Conservation (phyloP, 306 rosid species). For the Malus sylvestris region DNA sequence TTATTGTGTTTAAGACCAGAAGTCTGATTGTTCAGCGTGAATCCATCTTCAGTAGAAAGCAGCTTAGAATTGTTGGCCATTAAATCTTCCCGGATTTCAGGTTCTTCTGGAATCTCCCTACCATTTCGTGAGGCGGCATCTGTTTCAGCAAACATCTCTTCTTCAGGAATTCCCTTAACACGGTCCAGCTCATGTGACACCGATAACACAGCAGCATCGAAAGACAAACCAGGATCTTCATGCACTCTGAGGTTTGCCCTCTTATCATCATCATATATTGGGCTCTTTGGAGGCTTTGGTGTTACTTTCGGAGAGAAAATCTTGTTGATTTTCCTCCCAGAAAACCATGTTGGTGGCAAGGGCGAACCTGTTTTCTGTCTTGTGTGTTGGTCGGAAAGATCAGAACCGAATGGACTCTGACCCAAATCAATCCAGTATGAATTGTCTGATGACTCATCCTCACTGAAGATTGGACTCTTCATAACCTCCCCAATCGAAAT, state of each 20-base stretch:
- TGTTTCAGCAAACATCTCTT: conserved; percentile 43
- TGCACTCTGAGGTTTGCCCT: conserved; percentile 29
- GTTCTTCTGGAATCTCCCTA: conserved; percentile 19
- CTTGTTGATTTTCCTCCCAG: conserved; percentile 49
- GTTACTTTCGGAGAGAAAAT: conserved; percentile 54
- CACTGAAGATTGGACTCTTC: conserved; percentile 96
- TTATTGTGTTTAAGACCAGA: conserved; percentile 32
- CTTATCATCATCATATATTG: conserved; percentile 53
- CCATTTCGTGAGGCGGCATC: conserved; percentile 33
- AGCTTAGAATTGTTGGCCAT: conserved; percentile 22
- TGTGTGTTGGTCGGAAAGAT: conserved; percentile 43
- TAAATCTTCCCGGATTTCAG: conserved; percentile 42
- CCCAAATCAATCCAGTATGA: conserved; percentile 97
- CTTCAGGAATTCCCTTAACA: conserved; percentile 79
- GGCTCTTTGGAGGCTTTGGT: conserved; percentile 51
- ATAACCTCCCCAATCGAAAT: conserved; percentile 91
- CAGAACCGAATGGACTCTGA: conserved; percentile 88
- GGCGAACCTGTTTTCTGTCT: conserved; percentile 68
- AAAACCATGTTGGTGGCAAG: conserved; percentile 69
- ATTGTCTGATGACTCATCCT: conserved; percentile 88
- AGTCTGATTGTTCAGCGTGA: conserved; percentile 25
- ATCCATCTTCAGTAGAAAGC: conserved; percentile 24
- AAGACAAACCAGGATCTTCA: conserved; percentile 68
- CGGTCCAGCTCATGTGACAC: conserved; percentile 68
- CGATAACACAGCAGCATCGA: conserved; percentile 84